Base-by-base conservation (phyloP, 768 basidiomycete genomes). In the Amanita fuliginea region DNA sequence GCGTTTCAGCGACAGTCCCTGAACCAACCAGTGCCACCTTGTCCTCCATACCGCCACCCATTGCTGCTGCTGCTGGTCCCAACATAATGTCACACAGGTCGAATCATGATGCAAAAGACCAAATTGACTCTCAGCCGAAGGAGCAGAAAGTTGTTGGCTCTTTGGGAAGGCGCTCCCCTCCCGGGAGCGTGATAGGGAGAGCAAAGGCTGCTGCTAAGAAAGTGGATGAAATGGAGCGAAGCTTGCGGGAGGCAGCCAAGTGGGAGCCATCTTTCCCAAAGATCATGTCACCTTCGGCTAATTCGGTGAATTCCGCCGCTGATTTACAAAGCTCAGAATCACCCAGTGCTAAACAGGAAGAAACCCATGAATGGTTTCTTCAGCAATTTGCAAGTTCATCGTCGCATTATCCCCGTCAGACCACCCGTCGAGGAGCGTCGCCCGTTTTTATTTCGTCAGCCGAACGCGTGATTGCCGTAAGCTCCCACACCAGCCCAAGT, bases 291-390 rank as follows among this genome's bases (percentile, higher is more conserved):
- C n/a, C 42, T 42, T 42, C 42, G 24, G 26, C n/a, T 3, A 5
- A 14, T 10, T 30, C 11, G 10, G 30, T 11, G 30, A 21, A 13
- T 21, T 10, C 18, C 13, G 32, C 14, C 14, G 19, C 44, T 16
- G 44, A n/a, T 33, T 16, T 13, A 10, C 46, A n/a, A 43, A 42
- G 13, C 33, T 21, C 3, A 49, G 32, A 16, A 28, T 40, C 42
- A 37, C 47, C 53, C 32, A 59, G 59, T 24, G 46, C 53, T n/a
- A 60, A 68, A 42, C 66, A 74, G 26, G 70, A 75, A 52, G 80
- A 82, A 56, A 66, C 78, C 1, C 75, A 82, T 57, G 77, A 80
- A 57, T 80, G 78, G 77, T 64, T 80, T 47, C 57, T 79, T 53
- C 73, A 80, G 57, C 78, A 78, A 32, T 42, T 24, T 18, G 34